These are phyloP conservation scores for Irpex lacteus DNA, from an alignment of 1,284 basidiomycete genomes.

Conservation along the genomic window DNA sequence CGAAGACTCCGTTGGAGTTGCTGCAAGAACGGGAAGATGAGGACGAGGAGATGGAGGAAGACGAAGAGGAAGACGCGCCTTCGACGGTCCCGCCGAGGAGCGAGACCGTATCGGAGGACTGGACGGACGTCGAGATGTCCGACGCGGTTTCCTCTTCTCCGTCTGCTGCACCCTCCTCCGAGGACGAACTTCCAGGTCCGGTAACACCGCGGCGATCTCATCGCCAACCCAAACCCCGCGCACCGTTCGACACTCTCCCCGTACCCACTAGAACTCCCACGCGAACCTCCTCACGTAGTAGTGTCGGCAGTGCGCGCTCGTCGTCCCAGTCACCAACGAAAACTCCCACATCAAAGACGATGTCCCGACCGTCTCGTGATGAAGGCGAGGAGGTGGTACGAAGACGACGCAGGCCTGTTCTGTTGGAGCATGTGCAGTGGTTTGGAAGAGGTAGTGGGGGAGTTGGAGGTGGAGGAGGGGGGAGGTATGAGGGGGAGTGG, in stretches of 20 bases:
- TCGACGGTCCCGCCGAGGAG: neutral
- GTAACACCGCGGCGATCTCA: neutral
- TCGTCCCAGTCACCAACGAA: no score
- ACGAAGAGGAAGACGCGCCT: neutral
- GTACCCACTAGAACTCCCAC: neutral
- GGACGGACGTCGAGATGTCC: neutral
- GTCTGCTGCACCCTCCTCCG: neutral
- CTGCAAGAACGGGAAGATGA: neutral
- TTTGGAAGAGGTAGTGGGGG: neutral
- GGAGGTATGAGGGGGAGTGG: neutral
- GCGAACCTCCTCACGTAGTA: neutral
- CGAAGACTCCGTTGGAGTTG: neutral
- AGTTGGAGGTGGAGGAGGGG: neutral
- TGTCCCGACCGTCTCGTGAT: neutral
- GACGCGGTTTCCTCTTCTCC: neutral
- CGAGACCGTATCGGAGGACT: neutral
- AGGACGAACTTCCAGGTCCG: neutral
- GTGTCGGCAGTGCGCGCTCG: no score
- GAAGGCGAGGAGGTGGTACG: neutral
- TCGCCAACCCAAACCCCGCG: neutral
- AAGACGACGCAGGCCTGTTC: neutral
- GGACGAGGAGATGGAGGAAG: neutral
- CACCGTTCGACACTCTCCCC: neutral
- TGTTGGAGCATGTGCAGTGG: neutral
- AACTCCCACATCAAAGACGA: neutral